Evolutionary conservation across 1,139 yeast species (phyloP).

Genomic region (Hemisphaericaspora xylofermentans): DNA sequence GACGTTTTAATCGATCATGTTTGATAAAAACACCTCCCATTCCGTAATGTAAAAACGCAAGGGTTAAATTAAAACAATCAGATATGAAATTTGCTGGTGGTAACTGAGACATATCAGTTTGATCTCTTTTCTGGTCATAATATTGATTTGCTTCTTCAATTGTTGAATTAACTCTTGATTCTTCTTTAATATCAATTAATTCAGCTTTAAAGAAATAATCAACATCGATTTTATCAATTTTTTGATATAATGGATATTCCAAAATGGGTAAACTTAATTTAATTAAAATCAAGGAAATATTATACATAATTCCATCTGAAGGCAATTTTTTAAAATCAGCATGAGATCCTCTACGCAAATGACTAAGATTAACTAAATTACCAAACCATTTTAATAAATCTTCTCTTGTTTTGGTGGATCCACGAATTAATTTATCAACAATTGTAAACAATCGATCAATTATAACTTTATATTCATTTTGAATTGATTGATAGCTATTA

Average conservation of each 20-base stretch:
- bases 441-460: conserved; percentile 65
- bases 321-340: conserved; percentile 68
- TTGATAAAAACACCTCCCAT: conserved; percentile 72
- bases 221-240: conserved; percentile 74
- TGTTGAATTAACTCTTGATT: conserved; percentile 80
- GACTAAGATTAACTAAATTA: conserved; percentile 72
- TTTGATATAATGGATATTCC: conserved; percentile 56
- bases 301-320: conserved; percentile 80
- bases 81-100: conserved; percentile 70
- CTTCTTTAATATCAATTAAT: conserved; percentile 68
- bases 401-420: conserved; percentile 62
- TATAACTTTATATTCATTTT: conserved; percentile 57
- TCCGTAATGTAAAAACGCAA: conserved; percentile 85
- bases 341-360: conserved; percentile 84
- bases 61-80: conserved; percentile 78
- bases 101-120: conserved; percentile 17
- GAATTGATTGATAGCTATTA: conserved; percentile 54
- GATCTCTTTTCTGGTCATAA: conserved; percentile 29
- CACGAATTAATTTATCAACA: conserved; percentile 74
- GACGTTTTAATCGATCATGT: conserved; percentile 53
- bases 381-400: conserved; percentile 69
- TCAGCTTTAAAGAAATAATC: conserved; percentile 55
- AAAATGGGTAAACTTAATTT: conserved; percentile 82
- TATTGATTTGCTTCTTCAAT: conserved; percentile 64
- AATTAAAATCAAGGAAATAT: conserved; percentile 65